Evolutionary conservation across 179 eudicot genomes (phyloP).

Genomic region (Silene vulgaris): DNA sequence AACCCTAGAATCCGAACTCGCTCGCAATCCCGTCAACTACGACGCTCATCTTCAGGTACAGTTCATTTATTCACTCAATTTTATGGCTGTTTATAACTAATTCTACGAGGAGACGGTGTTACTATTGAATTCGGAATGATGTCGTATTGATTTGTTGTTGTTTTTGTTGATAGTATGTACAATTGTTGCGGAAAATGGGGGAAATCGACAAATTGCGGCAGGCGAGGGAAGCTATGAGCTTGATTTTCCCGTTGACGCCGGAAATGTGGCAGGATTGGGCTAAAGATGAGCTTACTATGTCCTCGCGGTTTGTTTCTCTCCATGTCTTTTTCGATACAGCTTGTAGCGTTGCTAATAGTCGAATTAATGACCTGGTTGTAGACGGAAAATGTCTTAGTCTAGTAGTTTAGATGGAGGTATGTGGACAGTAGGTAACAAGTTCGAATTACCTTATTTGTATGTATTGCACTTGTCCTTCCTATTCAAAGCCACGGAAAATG

Average conservation of each 20-base stretch:
- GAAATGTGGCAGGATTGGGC: conserved; percentile 95
- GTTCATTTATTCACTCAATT: not conserved
- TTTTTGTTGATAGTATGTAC: conserved; percentile 49
- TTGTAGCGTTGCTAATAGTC: not conserved
- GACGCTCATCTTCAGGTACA: conserved; percentile 70
- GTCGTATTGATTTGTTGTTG: not conserved
- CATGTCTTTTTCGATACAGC: not conserved
- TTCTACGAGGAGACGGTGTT: too few species aligned
- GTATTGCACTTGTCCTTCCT: not conserved
- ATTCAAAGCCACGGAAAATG: not conserved
- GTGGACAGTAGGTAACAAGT: too few species aligned
- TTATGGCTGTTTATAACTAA: not conserved
- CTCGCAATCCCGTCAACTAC: conserved; percentile 55
- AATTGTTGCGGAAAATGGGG: conserved; percentile 68
- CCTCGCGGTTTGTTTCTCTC: conserved; percentile 42
- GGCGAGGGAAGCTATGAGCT: conserved; percentile 81
- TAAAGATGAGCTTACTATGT: conserved; percentile 61
- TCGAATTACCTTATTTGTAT: not conserved
- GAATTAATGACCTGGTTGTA: too few species aligned
- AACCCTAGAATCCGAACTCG: conserved; percentile 65
- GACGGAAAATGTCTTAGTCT: not conserved
- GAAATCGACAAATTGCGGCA: conserved; percentile 72
- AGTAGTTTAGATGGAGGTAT: not conserved
- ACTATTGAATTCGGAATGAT: too few species aligned
- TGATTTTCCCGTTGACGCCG: conserved; percentile 65